These are phyloP conservation scores for Ceratobasidium sp. DNA, from an alignment of 1,284 basidiomycete genomes.

Conservation along the genomic window DNA sequence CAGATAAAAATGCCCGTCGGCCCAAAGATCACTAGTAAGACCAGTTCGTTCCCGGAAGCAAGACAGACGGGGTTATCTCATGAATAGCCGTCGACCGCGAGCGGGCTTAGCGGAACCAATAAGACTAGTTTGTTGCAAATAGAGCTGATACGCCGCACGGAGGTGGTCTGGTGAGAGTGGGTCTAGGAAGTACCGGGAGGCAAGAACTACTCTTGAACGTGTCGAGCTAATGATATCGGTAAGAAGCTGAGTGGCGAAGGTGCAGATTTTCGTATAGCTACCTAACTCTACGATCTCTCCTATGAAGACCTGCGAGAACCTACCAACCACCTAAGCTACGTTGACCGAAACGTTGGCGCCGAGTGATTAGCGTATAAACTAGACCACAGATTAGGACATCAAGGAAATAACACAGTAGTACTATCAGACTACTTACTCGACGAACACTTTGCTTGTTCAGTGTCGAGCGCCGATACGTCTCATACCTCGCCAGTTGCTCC, in stretches of 20 bases:
- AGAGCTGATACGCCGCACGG: slow-evolving; percentile 86
- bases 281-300: slow-evolving; percentile 93
- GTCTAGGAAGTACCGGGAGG: slow-evolving; percentile 29
- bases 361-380: slow-evolving; percentile 76
- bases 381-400: neutral
- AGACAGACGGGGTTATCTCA: neutral
- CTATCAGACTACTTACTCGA: neutral
- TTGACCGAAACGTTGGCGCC: slow-evolving; percentile 85
- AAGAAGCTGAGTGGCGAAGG: neutral
- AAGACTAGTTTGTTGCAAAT: slow-evolving; percentile 82
- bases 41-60: no score
- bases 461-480: no score
- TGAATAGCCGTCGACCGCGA: slow-evolving; percentile 54
- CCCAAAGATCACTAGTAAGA: no score
- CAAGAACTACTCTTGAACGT: slow-evolving; percentile 36
- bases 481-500: no score
- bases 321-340: slow-evolving; percentile 88
- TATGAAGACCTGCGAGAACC: slow-evolving; percentile 93
- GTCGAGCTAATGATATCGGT: slow-evolving; percentile 21
- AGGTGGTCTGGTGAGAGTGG: slow-evolving; percentile 84
- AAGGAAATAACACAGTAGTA: neutral
- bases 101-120: slow-evolving; percentile 80
- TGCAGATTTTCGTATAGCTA: slow-evolving; percentile 54
- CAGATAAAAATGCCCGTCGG: no score
- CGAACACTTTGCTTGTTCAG: no score